phyloP scores from a whole-genome alignment of 805 yeast species.

The Candida nonsorbophila region DNA sequence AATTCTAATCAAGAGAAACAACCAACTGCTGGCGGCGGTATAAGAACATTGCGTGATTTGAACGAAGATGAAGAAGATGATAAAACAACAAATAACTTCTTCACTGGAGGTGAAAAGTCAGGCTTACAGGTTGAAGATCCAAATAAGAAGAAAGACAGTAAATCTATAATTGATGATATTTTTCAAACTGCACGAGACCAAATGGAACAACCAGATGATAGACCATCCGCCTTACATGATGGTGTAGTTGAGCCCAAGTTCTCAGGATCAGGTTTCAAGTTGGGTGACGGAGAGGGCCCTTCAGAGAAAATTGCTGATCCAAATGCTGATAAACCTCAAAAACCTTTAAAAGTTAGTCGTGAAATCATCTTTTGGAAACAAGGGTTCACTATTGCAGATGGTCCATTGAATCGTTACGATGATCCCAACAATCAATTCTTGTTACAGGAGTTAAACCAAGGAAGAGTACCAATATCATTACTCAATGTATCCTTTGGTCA shows the following conservation, averaged over 20 bases:
- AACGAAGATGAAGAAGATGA: constrained; percentile 48
- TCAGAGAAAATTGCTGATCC: constrained; percentile 33
- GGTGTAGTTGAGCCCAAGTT: constrained; percentile 23
- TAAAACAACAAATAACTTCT: constrained; percentile 48
- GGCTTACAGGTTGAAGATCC: constrained; percentile 80
- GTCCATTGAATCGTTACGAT: constrained; percentile 78
- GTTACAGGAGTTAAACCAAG: constrained; percentile 75
- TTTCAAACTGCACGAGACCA: constrained; percentile 54
- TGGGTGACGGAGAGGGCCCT: constrained; percentile 42
- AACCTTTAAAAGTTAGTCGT: constrained; percentile 55
- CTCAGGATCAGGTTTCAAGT: constrained; percentile 48
- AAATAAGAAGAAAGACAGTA: constrained; percentile 31
- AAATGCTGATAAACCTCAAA: constrained; percentile 11
- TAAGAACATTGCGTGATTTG: constrained; percentile 36
- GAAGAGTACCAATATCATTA: constrained; percentile 84
- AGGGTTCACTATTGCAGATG: constrained; percentile 94
- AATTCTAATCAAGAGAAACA: constrained; percentile 12
- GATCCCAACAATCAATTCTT: constrained; percentile 85
- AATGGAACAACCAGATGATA: constrained; percentile 32
- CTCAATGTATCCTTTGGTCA: constrained; percentile 84
- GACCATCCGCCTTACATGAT: constrained; percentile 25
- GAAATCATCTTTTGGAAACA: constrained; percentile 93
- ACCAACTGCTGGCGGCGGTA: constrained; percentile 11
- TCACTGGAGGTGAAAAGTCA: constrained; percentile 71
- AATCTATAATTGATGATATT: constrained; percentile 60